Evolutionary conservation across 805 yeast species (phyloP), one percentile per base, ranked within the genome.

Genomic region (Starmerella scarabaei): DNA sequence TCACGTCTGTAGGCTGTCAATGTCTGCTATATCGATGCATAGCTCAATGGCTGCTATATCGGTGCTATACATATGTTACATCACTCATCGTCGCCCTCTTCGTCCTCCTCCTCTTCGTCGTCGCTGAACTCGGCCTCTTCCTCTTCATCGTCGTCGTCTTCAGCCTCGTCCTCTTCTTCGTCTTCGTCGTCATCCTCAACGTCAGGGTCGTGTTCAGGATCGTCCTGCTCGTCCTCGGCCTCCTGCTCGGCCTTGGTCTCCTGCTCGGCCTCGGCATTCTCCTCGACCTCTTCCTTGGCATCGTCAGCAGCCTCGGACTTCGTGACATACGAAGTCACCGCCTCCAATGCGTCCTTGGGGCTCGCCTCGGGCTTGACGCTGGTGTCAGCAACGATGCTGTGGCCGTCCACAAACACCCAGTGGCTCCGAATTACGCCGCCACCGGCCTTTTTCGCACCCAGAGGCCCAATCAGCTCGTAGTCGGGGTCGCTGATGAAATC

Each of bases 361-460:
- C 63, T 57, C 11, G 43, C 55, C 17, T 50, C 60, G 16, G 68
- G 68, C 43, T 74, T 67, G 41, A 79, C 67, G 40, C 66, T 69
- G 45, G 75, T 61, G 47, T 68, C 69, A 45, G 66, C 71, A 35
- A 68, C 62, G 33, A 62, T 64, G 50, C 85, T 66, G 47, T 73
- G 69, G 12, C 95, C 95, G 54, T 83, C 77, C 31, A 68, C 72
- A 58, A 91, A 80, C 33, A 88, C 71, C 83, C 93, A 86, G 56
- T 88, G 94, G n/a, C 94, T 82, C 56, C 98, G 73, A 40, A 76
- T 72, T 36, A 80, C 73, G 5, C 35, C 35, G 4, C 94, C 93
- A 16, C 66, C 60, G 24, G 93, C 84, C 64, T 86, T 88, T 53
- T 77, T 80, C 18, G 93, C 94, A 4, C 96, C 96, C 45, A 91